Evolutionary conservation across 805 yeast species (phyloP).

Genomic region (Suhomyces vadensis): DNA sequence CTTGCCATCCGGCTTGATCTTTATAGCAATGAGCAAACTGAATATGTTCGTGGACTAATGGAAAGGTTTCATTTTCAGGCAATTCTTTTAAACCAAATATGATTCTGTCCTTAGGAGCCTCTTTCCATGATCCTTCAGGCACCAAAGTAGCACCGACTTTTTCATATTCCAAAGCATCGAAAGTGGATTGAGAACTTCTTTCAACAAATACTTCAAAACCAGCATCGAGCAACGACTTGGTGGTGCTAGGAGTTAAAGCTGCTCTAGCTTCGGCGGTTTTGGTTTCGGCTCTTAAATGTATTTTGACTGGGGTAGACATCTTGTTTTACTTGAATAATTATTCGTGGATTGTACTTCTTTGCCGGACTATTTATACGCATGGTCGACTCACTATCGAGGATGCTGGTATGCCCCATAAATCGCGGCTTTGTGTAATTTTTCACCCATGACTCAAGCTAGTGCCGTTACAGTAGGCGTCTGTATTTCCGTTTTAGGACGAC

Average conservation of each 20-base stretch:
- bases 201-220: slow-evolving; percentile 91
- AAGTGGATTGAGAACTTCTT: slow-evolving; percentile 80
- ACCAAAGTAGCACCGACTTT: slow-evolving; percentile 84
- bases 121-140: slow-evolving; percentile 90
- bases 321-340: background rate
- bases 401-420: slow-evolving; percentile 2
- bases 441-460: slow-evolving; percentile 5
- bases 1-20: slow-evolving; percentile 96
- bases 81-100: slow-evolving; percentile 93
- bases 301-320: slow-evolving; percentile 46
- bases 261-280: slow-evolving; percentile 98
- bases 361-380: background rate
- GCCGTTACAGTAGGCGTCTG: slow-evolving; percentile 1
- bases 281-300: slow-evolving; percentile 95
- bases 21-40: slow-evolving; percentile 99
- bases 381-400: background rate
- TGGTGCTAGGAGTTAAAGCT: slow-evolving; percentile 89
- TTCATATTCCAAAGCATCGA: slow-evolving; percentile 72
- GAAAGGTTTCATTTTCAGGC: slow-evolving; percentile 87
- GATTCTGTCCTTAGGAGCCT: slow-evolving; percentile 87
- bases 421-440: slow-evolving; percentile 4
- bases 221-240: slow-evolving; percentile 78
- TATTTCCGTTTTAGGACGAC: background rate
- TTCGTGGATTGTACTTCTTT: background rate
- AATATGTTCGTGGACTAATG: slow-evolving; percentile 91